Conservation (phyloP, 2,329 filamentous ascomycete species). For the Arthrinium puccinioides region DNA sequence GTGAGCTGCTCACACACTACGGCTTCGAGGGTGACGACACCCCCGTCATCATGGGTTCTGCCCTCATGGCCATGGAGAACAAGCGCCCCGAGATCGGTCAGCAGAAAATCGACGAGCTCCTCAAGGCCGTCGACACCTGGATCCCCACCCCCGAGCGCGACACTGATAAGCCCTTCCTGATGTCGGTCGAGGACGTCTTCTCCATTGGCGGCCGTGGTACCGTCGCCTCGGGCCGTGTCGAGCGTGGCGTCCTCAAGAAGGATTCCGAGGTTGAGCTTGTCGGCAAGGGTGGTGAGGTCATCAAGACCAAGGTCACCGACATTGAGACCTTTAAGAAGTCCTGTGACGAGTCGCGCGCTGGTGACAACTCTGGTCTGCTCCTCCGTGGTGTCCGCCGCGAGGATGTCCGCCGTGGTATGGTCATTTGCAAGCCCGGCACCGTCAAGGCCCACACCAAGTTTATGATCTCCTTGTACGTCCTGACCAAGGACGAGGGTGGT, state of each 20-base stretch:
- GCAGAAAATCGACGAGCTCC: constrained; percentile 83
- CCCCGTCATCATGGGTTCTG: constrained; percentile 93
- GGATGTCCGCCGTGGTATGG: constrained; percentile 92
- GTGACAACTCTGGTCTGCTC: constrained; percentile 96
- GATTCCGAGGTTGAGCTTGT: constrained; percentile 93
- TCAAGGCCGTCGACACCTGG: constrained; percentile 86
- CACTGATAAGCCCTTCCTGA: constrained; percentile 96
- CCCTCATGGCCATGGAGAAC: constrained; percentile 86
- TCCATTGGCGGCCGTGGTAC: constrained; percentile 91
- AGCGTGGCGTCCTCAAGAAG: constrained; percentile 90
- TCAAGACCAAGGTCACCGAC: constrained; percentile 99
- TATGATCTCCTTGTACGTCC: constrained; percentile 90
- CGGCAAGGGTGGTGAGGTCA: constrained; percentile 70
- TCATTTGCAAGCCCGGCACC: constrained; percentile 74
- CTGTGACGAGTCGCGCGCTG: constrained; percentile 90
- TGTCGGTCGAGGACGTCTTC: constrained; percentile 94
- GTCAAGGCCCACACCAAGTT: constrained; percentile 88
- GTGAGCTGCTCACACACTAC: constrained; percentile 85
- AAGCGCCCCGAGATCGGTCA: constrained; percentile 81
- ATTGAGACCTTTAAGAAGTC: constrained; percentile 99
- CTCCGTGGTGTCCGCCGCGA: constrained; percentile 95
- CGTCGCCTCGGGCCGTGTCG: constrained; percentile 92
- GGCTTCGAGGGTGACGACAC: constrained; percentile 98
- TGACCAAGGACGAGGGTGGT: constrained; percentile 96
- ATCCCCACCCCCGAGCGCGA: constrained; percentile 93